phyloP scores from a whole-genome alignment of 2,329 filamentous ascomycete species.

The Paracamarosporium sp. region DNA sequence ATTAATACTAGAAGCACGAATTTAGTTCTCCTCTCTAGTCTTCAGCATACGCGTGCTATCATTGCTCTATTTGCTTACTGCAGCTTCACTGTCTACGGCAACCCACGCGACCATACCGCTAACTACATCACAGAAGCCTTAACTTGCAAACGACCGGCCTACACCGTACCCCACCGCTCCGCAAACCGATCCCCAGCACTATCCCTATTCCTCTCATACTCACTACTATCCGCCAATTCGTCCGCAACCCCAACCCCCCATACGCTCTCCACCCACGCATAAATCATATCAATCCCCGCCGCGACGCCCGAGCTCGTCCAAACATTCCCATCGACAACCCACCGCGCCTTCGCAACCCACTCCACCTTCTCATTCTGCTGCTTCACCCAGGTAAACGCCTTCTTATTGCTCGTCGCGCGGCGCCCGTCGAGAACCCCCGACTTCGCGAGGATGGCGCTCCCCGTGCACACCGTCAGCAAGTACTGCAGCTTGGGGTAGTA shows the following conservation, averaged over 20 bases:
- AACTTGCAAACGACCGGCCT: not conserved
- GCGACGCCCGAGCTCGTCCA: constrained; percentile 71
- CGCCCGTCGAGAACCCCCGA: constrained; percentile 67
- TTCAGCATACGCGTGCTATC: too few species aligned
- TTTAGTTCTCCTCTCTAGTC: not conserved
- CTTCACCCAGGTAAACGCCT: constrained; percentile 58
- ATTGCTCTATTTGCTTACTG: too few species aligned
- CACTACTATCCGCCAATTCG: constrained; percentile 58
- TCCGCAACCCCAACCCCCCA: constrained; percentile 62
- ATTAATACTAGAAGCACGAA: not conserved
- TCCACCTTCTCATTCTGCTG: constrained; percentile 58
- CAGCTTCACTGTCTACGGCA: not conserved
- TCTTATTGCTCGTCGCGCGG: constrained; percentile 72
- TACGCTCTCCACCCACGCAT: constrained; percentile 62
- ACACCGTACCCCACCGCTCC: constrained; percentile 38
- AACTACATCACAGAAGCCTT: not conserved
- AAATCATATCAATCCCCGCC: constrained; percentile 67
- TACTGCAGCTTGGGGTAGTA: constrained; percentile 60
- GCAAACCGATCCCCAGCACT: constrained; percentile 63
- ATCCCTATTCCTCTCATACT: constrained; percentile 65
- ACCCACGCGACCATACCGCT: too few species aligned
- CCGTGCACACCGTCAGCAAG: constrained; percentile 72
- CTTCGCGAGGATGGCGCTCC: constrained; percentile 63
- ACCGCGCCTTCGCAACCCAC: constrained; percentile 69
- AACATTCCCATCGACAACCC: constrained; percentile 69